A percentile compares a stretch with the other conserved stretches of the same genome.
Evolutionary conservation across 768 basidiomycete genomes (phyloP).

Genomic region (Tricholoma bakamatsutake): DNA sequence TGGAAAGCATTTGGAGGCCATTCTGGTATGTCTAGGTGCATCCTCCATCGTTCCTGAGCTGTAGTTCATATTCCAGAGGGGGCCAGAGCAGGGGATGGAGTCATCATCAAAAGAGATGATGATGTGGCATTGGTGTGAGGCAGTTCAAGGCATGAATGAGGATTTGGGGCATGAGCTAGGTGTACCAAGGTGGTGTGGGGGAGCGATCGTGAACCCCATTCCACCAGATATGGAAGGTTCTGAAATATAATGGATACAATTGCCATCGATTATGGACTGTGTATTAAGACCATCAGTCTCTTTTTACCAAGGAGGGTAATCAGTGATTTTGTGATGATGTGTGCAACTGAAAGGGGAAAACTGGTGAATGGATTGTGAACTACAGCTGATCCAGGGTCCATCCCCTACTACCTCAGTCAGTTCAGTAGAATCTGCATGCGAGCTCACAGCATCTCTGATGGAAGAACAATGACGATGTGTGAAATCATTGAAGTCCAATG

Average conservation of each 20-base stretch:
- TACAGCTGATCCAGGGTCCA: constrained; percentile 8
- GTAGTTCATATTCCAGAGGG: too few relatives aligned
- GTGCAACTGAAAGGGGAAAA: constrained; percentile 50
- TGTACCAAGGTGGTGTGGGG: constrained; percentile 16
- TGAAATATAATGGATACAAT: constrained; percentile 6
- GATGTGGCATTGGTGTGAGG: too few relatives aligned
- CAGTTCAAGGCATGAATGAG: too few relatives aligned
- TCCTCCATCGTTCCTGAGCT: too few relatives aligned
- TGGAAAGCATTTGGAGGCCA: too few relatives aligned
- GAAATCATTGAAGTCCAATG: constrained; percentile 69
- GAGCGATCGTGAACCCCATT: constrained; percentile 22
- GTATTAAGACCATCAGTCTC: constrained; percentile 9
- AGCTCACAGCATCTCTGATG: constrained; percentile 29
- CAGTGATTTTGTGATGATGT: constrained; percentile 33
- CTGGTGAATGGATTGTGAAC: constrained; percentile 33
- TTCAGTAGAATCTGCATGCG: constrained; percentile 24
- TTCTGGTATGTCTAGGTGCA: too few relatives aligned
- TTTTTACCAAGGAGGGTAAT: constrained; percentile 19
- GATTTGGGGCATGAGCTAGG: too few relatives aligned
- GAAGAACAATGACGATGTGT: constrained; percentile 57
- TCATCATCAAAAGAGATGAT: too few relatives aligned
- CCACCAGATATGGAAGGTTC: constrained; percentile 16
- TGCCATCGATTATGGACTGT: constrained; percentile 13
- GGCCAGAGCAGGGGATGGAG: too few relatives aligned
- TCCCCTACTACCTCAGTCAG: constrained; percentile 24